Evolutionary conservation across 176 grass and related monocot genomes (phyloP).

Genomic region (barley (Hordeum vulgare)): MorexV3_pseudomolecules_assembly NC_058518.1:242334405-242334904

Average conservation of each 20-base stretch:
- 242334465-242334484: neutral
- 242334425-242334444: neutral
- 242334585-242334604: too few species aligned
- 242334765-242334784: neutral
- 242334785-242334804: neutral
- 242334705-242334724: too few species aligned
- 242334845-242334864: neutral
- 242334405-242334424: neutral
- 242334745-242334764: neutral
- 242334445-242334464: constrained; percentile 1
- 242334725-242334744: too few species aligned
- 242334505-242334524: neutral
- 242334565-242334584: neutral
- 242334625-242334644: too few species aligned
- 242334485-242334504: neutral
- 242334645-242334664: too few species aligned
- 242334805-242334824: neutral
- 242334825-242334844: constrained; percentile 3
- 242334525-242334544: neutral
- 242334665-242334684: too few species aligned
- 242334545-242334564: neutral
- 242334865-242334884: constrained; percentile 49
- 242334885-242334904: constrained; percentile 68
- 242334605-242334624: too few species aligned
- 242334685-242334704: too few species aligned